Evolutionary conservation across 768 basidiomycete genomes (phyloP), one percentile per base, ranked within the genome.

Genomic region (Rhodotorula diobovata): DNA sequence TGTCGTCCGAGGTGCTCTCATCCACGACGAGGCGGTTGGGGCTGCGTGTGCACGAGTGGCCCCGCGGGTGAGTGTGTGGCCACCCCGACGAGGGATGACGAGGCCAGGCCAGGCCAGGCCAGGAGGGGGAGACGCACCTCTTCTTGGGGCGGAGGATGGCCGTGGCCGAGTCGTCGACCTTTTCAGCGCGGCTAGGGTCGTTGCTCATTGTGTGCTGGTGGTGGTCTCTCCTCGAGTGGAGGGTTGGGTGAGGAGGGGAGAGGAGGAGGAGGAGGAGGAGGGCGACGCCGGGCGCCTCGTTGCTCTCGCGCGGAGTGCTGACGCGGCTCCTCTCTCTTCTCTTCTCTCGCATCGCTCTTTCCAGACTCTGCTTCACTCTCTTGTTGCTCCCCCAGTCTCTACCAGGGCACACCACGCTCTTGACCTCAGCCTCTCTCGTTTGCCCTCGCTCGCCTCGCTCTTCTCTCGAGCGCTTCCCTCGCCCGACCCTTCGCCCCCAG

Each of bases 1-100:
- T 99, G 80, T 99, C 96, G 81, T 99, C 96, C 46, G 89, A 84
- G 25, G 88, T 85, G 46, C 93, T 87, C 80, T 99, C 96, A 79
- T 98, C 95, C 75, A 97, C 94, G 79, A 98, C 90, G 73, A 99
- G 86, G 80, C 95, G 92, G 84, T 97, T 96, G 43, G 96, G 95
- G 34, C 94, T 98, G 78, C 9, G 77, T 63, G 32, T 1, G 30
- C 21, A 18, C 21, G 30, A 6, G 11, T 20, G 54, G 12, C 2
- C 2, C 12, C 15, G 54, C 25, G 15, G 35, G 54, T 21, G 14
- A 18, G 14, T 43, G 28, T 32, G 60, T 21, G 57, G 64, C 59
- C 65, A 75, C 77, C 66, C 76, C 63, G 41, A 18, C 32, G 30
- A 51, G 34, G 54, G 28, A 16, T 23, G 32, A 8, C 35, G 30